Percentiles rank a stretch among this genome's conserved stretches.
Conservation (phyloP, 768 basidiomycete genomes). For the Tephrocybe rancida region DNA sequence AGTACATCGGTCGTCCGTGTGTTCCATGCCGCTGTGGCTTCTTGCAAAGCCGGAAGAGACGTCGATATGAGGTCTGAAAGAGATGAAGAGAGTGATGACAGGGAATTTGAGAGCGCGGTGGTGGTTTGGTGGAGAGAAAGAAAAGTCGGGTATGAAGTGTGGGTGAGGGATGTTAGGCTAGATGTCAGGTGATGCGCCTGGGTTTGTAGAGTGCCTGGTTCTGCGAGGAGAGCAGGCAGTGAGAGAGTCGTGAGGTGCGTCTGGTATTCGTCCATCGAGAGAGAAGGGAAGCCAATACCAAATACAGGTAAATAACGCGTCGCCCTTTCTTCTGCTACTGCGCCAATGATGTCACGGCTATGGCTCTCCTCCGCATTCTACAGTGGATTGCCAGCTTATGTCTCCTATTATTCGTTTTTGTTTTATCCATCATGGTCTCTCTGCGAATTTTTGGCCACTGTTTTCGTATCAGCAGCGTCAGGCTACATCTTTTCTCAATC, state of each 20-base stretch:
- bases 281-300: constrained; percentile 5
- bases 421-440: background rate
- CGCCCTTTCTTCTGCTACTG: background rate
- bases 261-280: constrained; percentile 49
- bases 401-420: background rate
- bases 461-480: constrained; percentile 1
- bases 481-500: constrained; percentile 7
- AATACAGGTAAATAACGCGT: constrained; percentile 18
- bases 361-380: background rate
- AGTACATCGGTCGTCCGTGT: constrained; percentile 76
- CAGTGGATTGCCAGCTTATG: background rate
- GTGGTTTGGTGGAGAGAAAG: constrained; percentile 85
- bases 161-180: constrained; percentile 87
- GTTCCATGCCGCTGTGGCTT: constrained; percentile 70
- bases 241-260: constrained; percentile 64
- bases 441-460: constrained; percentile 1
- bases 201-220: constrained; percentile 78
- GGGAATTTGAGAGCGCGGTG: constrained; percentile 68
- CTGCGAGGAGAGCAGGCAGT: constrained; percentile 66
- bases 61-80: constrained; percentile 66
- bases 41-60: constrained; percentile 78
- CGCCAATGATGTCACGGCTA: constrained; percentile 5
- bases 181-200: constrained; percentile 87
- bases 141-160: constrained; percentile 90
- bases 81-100: constrained; percentile 74